phyloP scores from a whole-genome alignment of 257 asterid species.

The Nicotiana tabacum region DNA sequence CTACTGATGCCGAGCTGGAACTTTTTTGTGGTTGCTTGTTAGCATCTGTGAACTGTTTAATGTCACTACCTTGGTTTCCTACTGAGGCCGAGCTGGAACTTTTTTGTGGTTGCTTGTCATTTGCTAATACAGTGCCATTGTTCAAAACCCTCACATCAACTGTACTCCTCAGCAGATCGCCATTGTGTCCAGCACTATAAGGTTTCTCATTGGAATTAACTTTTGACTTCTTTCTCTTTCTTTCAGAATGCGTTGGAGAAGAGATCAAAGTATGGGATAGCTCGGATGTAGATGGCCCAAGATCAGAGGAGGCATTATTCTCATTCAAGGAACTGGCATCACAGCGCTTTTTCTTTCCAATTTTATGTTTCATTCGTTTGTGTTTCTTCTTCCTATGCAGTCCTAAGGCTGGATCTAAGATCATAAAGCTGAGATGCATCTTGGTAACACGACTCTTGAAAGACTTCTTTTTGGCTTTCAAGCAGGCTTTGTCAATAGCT shows the following conservation, averaged over 20 bases:
- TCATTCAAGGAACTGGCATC: slow-evolving; percentile 16
- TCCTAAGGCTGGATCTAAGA: slow-evolving; percentile 47
- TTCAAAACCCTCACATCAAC: slow-evolving; percentile 28
- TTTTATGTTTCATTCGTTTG: slow-evolving; percentile 25
- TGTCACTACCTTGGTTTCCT: slow-evolving; percentile 16
- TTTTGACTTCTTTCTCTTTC: slow-evolving; percentile 20
- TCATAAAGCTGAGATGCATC: slow-evolving; percentile 53
- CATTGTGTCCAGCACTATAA: slow-evolving; percentile 16
- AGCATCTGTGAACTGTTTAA: slow-evolving; percentile 18
- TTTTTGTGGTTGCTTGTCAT: slow-evolving; percentile 23
- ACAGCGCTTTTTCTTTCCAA: slow-evolving; percentile 19
- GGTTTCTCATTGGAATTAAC: slow-evolving; percentile 23
- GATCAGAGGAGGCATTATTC: slow-evolving; percentile 24
- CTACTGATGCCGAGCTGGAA: not conserved
- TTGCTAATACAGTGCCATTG: slow-evolving; percentile 25
- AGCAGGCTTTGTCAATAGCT: slow-evolving; percentile 20
- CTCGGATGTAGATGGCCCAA: slow-evolving; percentile 38
- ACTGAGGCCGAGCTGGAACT: not conserved
- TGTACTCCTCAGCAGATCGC: slow-evolving; percentile 12
- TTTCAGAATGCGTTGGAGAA: slow-evolving; percentile 10
- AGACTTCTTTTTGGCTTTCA: slow-evolving; percentile 37
- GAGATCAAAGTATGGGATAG: slow-evolving; percentile 14
- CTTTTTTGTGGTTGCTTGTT: slow-evolving; percentile 22
- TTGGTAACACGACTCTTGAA: slow-evolving; percentile 31
- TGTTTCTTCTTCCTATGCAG: slow-evolving; percentile 41